Evolutionary conservation across 1,284 basidiomycete genomes (phyloP).

Genomic region (Cutaneotrichosporon cyanovorans): DNA sequence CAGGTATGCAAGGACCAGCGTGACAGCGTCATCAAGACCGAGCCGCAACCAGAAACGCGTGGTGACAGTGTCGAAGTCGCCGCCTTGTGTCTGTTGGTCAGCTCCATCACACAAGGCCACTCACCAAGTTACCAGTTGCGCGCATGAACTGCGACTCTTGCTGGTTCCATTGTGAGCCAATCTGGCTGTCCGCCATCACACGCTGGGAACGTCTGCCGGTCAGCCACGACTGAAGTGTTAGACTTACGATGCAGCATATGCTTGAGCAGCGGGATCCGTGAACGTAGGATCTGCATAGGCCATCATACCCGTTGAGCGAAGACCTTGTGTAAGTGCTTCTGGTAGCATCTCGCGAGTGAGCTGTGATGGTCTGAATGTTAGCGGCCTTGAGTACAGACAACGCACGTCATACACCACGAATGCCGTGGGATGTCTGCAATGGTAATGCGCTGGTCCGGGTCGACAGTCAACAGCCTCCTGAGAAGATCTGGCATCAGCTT

Average conservation of each 20-base stretch:
- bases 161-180: conserved; percentile 31
- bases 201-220: conserved; percentile 29
- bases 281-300: conserved; percentile 56
- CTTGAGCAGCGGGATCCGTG: conserved; percentile 22
- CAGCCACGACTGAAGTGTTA: not conserved
- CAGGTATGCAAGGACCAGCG: conserved; percentile 25
- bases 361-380: conserved; percentile 44
- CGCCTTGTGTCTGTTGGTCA: conserved; percentile 34
- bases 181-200: conserved; percentile 30
- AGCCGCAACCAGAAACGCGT: conserved; percentile 43
- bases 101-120: conserved; percentile 4
- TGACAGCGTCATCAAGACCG: conserved; percentile 20
- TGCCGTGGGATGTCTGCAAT: conserved; percentile 63
- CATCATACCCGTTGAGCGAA: conserved; percentile 60
- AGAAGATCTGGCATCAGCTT: conserved; percentile 55
- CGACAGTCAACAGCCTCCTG: conserved; percentile 62
- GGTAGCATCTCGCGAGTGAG: conserved; percentile 60
- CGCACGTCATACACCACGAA: conserved; percentile 70
- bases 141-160: conserved; percentile 45
- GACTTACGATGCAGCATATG: conserved; percentile 32
- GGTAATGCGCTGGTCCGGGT: conserved; percentile 63
- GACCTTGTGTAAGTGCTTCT: conserved; percentile 59
- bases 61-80: conserved; percentile 33
- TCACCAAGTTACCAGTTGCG: conserved; percentile 40
- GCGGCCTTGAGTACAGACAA: not conserved